Percentiles rank a stretch among this genome's conserved stretches.
Conservation (phyloP, 257 asterid genomes). For the Solanum phureja region DNA sequence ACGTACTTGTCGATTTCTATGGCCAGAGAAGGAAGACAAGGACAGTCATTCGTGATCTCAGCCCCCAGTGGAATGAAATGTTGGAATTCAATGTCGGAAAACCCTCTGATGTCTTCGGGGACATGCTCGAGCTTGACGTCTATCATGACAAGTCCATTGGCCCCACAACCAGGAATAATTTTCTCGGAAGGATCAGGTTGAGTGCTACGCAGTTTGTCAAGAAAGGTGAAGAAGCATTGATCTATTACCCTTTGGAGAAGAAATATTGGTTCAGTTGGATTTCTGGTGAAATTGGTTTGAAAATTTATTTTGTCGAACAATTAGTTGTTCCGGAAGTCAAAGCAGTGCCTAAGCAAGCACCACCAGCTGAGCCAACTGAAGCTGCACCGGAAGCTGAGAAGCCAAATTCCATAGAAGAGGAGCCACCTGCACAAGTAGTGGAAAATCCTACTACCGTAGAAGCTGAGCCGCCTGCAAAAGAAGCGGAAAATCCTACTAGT, state of each 20-base stretch:
- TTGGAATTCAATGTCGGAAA: constrained; percentile 56
- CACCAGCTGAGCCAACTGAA: constrained; percentile 11
- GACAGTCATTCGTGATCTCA: constrained; percentile 53
- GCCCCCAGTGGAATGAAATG: constrained; percentile 62
- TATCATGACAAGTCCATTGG: constrained; percentile 54
- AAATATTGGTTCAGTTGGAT: constrained; percentile 56
- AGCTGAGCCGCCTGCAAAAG: constrained; percentile 8
- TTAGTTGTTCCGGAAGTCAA: constrained; percentile 28
- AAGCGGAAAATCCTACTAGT: constrained; percentile 1
- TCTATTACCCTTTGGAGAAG: constrained; percentile 68
- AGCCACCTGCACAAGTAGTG: constrained; percentile 3
- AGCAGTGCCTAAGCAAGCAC: constrained; percentile 8
- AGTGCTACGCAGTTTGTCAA: constrained; percentile 62
- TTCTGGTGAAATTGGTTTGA: constrained; percentile 76
- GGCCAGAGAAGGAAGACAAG: constrained; percentile 76
- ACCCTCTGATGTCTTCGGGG: constrained; percentile 60
- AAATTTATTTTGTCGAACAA: constrained; percentile 55
- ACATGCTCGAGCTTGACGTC: constrained; percentile 59
- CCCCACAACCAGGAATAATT: constrained; percentile 70
- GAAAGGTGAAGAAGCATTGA: constrained; percentile 87
- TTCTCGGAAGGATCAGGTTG: constrained; percentile 56
- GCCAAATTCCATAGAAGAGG: constrained; percentile 8
- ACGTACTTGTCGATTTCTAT: constrained; percentile 59
- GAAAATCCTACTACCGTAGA: constrained; percentile 5
- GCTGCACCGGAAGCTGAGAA: constrained; percentile 7